Evolutionary conservation across 805 yeast species (phyloP), one percentile per base, ranked within the genome.

Genomic region (Yarrowia sp.): DNA sequence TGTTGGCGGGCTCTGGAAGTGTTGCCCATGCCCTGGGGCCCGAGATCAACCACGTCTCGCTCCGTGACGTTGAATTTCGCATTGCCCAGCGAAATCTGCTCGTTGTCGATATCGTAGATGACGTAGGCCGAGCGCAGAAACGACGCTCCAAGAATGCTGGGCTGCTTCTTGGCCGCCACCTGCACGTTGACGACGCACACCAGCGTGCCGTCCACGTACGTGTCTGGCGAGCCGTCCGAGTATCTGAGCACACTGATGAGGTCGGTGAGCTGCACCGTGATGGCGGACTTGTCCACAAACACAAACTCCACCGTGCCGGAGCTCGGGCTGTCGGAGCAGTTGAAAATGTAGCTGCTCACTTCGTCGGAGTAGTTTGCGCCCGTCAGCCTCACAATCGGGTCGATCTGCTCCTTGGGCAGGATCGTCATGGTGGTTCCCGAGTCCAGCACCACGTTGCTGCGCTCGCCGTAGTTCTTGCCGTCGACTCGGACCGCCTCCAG

Each of bases 251-350:
- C 73, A 67, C 73, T 68, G 46, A 75, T 68, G 66, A 76, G 66
- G 53, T 95, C 95, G 78, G 94, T 98, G 76, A 86, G 87, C 44
- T 98, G 89, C 70, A 89, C 76, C 76, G 95, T 86, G 60, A 97
- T 90, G 83, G 92, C 95, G 83, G 93, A 91, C 71, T 98, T 98
- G 69, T 85, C 87, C 9, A 15, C 43, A 73, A 95, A 89, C 77
- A 83, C 92, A 79, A 95, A 87, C 56, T 98, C 92, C 79, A 95
- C 83, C 2, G 44, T 39, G 2, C 46, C 46, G 4, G 30, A 6
- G 2, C 8, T 5, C 1, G 46, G 46, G 4, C 36, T 8, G 14
- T 39, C n/a, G 6, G 44, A 20, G 10, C 61, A 55, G 61, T 55
- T 40, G 46, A 39, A 40, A 10, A 55, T 24, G 76, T 94, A 97